A percentile compares a stretch with the other conserved stretches of the same genome.
These are phyloP conservation scores for Candida dajiaensis DNA, from an alignment of 805 yeast genomes.

Conservation along the genomic window DNA sequence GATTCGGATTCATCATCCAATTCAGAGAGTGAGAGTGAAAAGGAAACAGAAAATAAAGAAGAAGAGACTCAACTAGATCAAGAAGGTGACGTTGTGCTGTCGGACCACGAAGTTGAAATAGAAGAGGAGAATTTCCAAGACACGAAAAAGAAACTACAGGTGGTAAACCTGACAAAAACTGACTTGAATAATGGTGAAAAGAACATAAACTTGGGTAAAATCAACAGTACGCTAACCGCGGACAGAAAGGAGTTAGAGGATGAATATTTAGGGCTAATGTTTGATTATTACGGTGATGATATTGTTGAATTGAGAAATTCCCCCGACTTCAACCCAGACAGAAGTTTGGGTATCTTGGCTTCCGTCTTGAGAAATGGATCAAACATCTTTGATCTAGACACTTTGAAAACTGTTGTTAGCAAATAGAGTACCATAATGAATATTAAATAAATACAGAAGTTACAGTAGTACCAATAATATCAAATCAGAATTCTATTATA, in stretches of 20 bases:
- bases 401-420: conserved; percentile 10
- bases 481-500: conserved; percentile 15
- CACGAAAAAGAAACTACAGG: conserved; percentile 14
- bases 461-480: background rate
- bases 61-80: conserved; percentile 6
- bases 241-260: conserved; percentile 37
- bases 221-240: conserved; percentile 24
- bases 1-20: conserved; percentile 36
- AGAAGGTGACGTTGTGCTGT: conserved; percentile 24
- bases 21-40: conserved; percentile 24
- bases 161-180: conserved; percentile 27
- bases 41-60: conserved; percentile 5
- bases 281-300: conserved; percentile 48
- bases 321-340: conserved; percentile 51
- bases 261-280: conserved; percentile 49
- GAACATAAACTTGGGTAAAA: conserved; percentile 27
- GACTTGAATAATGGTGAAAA: conserved; percentile 25
- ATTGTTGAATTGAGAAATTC: conserved; percentile 37
- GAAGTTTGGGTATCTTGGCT: conserved; percentile 36
- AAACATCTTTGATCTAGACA: conserved; percentile 14
- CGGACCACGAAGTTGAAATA: conserved; percentile 27
- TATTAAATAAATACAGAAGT: background rate
- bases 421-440: conserved; percentile 12
- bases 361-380: conserved; percentile 18
- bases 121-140: conserved; percentile 9